These are phyloP conservation scores for Epichloe gansuensis DNA, from an alignment of 2,329 filamentous ascomycete species.

Conservation along the genomic window DNA sequence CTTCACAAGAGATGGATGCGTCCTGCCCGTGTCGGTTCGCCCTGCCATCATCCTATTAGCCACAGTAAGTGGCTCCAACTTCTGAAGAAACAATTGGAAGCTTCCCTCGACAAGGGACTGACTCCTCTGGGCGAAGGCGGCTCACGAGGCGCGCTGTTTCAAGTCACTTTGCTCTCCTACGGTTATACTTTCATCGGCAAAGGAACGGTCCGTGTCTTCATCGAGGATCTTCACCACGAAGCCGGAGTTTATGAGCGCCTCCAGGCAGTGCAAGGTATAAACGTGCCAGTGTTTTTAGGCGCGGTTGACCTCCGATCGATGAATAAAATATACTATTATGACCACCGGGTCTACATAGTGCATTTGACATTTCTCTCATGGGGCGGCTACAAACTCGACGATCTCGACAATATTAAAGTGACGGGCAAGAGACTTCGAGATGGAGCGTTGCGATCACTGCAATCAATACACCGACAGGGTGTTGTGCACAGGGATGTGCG, in stretches of 20 bases:
- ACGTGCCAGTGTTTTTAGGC: constrained; percentile 26
- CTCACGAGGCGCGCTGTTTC: constrained; percentile 26
- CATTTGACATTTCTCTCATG: constrained; percentile 21
- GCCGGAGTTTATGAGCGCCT: constrained; percentile 22
- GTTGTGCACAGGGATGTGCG: constrained; percentile 16
- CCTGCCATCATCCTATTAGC: constrained; percentile 16
- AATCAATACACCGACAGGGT: constrained; percentile 13
- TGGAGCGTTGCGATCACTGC: constrained; percentile 9
- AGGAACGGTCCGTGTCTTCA: constrained; percentile 21
- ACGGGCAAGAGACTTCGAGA: constrained; percentile 1
- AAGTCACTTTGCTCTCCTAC: constrained; percentile 25
- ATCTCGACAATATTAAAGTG: not conserved
- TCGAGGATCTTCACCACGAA: constrained; percentile 23
- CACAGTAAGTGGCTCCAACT: constrained; percentile 17
- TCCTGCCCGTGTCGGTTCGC: not conserved
- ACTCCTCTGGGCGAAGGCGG: constrained; percentile 17
- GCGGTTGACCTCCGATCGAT: constrained; percentile 22
- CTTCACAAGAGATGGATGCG: constrained; percentile 16
- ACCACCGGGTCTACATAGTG: constrained; percentile 18
- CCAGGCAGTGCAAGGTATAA: constrained; percentile 18
- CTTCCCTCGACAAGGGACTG: constrained; percentile 19
- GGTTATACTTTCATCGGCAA: constrained; percentile 32
- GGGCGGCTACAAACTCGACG: not conserved
- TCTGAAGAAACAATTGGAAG: constrained; percentile 18
- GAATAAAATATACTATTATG: constrained; percentile 21